phyloP scores from a whole-genome alignment of 1,139 yeast genomes.

The Taphrina flavorubra region DNA sequence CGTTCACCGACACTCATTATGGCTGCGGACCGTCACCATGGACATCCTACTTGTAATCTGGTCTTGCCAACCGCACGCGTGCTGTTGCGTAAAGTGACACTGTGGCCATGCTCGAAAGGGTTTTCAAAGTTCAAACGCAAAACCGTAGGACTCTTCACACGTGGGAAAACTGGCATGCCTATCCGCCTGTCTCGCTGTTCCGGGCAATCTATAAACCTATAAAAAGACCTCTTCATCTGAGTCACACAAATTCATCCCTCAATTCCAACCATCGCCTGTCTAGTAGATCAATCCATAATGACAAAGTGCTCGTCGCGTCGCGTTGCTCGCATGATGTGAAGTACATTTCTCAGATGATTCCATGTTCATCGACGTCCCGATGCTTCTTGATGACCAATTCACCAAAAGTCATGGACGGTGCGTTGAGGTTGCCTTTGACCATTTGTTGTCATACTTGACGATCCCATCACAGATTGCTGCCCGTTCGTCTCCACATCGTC shows the following conservation, averaged over 20 bases:
- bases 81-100: too few relatives aligned
- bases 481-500: too few relatives aligned
- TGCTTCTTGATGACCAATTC: background rate
- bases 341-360: background rate
- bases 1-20: too few relatives aligned
- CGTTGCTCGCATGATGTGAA: background rate
- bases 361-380: background rate
- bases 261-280: background rate
- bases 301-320: background rate
- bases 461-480: background rate
- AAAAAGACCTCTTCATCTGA: background rate
- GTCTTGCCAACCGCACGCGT: too few relatives aligned
- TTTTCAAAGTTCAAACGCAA: too few relatives aligned
- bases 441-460: background rate
- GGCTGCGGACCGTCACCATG: background rate
- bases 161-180: background rate
- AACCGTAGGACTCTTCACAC: too few relatives aligned
- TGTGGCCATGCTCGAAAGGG: too few relatives aligned
- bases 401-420: conserved; percentile 1
- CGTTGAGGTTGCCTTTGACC: background rate
- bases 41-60: too few relatives aligned
- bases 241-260: background rate
- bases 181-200: conserved; percentile 3
- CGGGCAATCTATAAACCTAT: too few relatives aligned
- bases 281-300: background rate